Evolutionary conservation across 2,329 filamentous ascomycete genomes (phyloP).

Genomic region (Fusarium sp.): DNA sequence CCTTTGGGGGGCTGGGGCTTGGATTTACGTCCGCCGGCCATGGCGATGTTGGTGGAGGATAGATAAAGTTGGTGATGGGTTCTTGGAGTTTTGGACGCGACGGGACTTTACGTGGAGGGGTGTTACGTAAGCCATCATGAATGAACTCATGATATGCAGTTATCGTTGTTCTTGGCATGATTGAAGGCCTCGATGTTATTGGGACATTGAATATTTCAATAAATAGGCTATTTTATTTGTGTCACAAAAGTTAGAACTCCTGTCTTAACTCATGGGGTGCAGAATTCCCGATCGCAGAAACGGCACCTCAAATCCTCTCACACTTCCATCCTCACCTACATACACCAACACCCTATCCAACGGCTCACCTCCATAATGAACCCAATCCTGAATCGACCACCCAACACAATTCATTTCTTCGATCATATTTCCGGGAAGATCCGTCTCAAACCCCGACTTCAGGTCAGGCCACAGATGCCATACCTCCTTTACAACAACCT

Average conservation of each 20-base stretch:
- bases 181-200: not conserved
- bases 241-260: accelerated
- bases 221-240: accelerated
- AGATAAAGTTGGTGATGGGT: constrained; percentile 8
- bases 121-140: constrained; percentile 42
- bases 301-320: constrained; percentile 52
- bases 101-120: constrained; percentile 28
- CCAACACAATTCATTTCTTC: constrained; percentile 46
- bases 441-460: constrained; percentile 27
- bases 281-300: constrained; percentile 51
- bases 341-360: constrained; percentile 52
- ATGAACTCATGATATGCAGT: constrained; percentile 19
- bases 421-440: constrained; percentile 48
- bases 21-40: constrained; percentile 65
- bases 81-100: constrained; percentile 27
- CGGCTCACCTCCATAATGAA: constrained; percentile 54
- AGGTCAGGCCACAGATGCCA: constrained; percentile 51
- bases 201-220: accelerated
- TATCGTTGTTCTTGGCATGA: constrained; percentile 10
- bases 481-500: constrained; percentile 32
- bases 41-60: constrained; percentile 40
- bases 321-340: constrained; percentile 36
- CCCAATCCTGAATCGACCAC: constrained; percentile 54
- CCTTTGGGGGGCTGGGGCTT: constrained; percentile 65
- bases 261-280: not conserved